Base-by-base conservation (phyloP, 2,329 filamentous ascomycete genomes). In the Juglanconis oblonga region DNA sequence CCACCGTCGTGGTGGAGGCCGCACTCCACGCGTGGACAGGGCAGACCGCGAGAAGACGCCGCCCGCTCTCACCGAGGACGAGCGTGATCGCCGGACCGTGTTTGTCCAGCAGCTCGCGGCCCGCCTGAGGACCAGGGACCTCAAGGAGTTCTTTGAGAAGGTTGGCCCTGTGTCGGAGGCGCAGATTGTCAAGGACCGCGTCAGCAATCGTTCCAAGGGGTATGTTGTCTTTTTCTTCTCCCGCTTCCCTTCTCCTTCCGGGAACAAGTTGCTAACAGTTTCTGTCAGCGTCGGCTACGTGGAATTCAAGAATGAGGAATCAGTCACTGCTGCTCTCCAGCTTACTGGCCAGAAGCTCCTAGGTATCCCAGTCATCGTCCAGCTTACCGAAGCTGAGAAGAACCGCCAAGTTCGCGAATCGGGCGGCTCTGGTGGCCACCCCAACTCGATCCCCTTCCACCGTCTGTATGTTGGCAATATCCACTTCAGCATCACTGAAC, bases 391-490 rank as follows among this genome's bases (percentile, higher is more conserved):
- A 82, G 96, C 95, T 73, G 96, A 99, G 77, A 99, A 99, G 83
- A 99, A 99, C 73, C 92, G 95, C 69, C 94, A 97, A 81, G 92
- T 92, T 65, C 92, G 94, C 67, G 94, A 86, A 65, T 85, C 90
- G 55, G 90, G 95, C 68, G 79, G 84, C 55, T 77, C 81, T 53
- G 82, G 83, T 66, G 87, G 83, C 61, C 86, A 91, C 67, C 87
- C 89, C 62, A 93, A 93, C 73, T 89, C 91, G 63, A 89, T 96
- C 62, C 95, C 95, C 31, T 98, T 98, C 81, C 95, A 99, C 78
- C 91, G 96, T 68, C 89, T 99, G 62, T 99, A 98, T 76, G 94
- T 99, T 68, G 95, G 95, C 76, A 99, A 99, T 74, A 98, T 99
- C 68, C 95, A 99, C 80, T 99, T 99, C 84, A 97, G 92, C 74